phyloP scores from a whole-genome alignment of 805 yeast species.

The Alloascoidea hylecoeti region DNA sequence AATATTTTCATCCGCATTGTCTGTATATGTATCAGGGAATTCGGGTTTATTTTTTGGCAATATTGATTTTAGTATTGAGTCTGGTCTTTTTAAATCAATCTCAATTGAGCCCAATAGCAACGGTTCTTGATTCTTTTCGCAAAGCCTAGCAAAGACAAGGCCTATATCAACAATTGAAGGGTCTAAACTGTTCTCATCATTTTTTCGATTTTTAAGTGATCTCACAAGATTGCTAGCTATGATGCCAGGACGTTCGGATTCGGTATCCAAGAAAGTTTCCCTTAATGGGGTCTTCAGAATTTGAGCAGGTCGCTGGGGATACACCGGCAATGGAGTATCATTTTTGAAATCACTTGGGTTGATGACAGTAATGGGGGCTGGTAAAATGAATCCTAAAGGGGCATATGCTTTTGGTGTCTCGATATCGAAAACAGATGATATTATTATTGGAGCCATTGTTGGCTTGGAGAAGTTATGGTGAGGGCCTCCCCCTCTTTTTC shows the following conservation, averaged over 20 bases:
- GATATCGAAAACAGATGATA: constrained; percentile 9
- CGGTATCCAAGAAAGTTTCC: constrained; percentile 17
- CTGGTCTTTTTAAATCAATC: background rate
- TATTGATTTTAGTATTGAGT: background rate
- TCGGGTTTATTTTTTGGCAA: constrained; percentile 9
- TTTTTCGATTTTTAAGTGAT: background rate
- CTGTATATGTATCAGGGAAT: too few relatives aligned
- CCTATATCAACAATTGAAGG: background rate
- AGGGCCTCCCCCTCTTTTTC: too few relatives aligned
- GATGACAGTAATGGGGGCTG: constrained; percentile 9
- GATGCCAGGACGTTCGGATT: constrained; percentile 7
- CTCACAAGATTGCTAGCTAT: background rate
- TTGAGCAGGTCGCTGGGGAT: constrained; percentile 11
- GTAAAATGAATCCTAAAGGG: constrained; percentile 13
- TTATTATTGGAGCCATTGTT: too few relatives aligned
- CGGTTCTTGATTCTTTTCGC: background rate
- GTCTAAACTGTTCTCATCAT: background rate
- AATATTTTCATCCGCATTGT: constrained; percentile 11
- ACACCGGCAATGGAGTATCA: constrained; percentile 12
- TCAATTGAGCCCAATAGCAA: background rate
- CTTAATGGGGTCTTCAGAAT: constrained; percentile 11
- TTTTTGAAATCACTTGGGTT: constrained; percentile 12
- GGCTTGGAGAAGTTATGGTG: too few relatives aligned
- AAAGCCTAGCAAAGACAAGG: background rate
- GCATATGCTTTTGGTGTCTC: constrained; percentile 13